A percentile compares a stretch with the other conserved stretches of the same genome.
Evolutionary conservation across 2,329 filamentous ascomycete species (phyloP).

Genomic region (Pseudopithomyces maydicus): DNA sequence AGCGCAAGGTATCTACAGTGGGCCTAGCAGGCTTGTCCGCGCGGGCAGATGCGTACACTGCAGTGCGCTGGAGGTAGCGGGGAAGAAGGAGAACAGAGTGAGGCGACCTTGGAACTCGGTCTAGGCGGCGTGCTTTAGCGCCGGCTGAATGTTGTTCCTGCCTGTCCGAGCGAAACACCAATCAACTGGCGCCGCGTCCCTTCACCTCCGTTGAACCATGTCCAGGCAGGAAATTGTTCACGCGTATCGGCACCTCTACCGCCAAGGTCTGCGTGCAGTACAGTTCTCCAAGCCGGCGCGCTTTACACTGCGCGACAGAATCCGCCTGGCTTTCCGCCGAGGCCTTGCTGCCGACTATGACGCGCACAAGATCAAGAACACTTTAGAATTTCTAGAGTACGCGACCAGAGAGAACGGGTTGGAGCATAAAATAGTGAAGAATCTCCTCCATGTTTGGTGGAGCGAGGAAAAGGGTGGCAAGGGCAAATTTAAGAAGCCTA

Average conservation of each 20-base stretch:
- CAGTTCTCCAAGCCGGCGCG: constrained; percentile 73
- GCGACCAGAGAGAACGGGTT: constrained; percentile 68
- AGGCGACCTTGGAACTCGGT: neutral
- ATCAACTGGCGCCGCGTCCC: neutral
- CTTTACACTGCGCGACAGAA: constrained; percentile 61
- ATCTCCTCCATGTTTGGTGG: constrained; percentile 60
- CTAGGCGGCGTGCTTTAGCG: no score
- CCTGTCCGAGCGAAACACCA: neutral
- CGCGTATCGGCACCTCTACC: constrained; percentile 74
- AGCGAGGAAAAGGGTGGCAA: constrained; percentile 45
- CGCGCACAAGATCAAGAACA: constrained; percentile 62
- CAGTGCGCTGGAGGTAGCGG: constrained; percentile 16
- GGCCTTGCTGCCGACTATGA: constrained; percentile 36
- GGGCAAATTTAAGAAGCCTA: constrained; percentile 31
- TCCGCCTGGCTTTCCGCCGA: constrained; percentile 49
- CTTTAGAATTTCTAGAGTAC: constrained; percentile 70
- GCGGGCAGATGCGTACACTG: neutral
- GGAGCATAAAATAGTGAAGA: constrained; percentile 75
- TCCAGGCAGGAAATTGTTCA: constrained; percentile 56
- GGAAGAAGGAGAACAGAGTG: constrained; percentile 9
- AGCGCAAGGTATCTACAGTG: constrained; percentile 16
- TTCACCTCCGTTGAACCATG: constrained; percentile 24
- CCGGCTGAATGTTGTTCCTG: neutral
- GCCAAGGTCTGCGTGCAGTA: constrained; percentile 70
- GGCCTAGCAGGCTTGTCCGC: constrained; percentile 23